phyloP scores from a whole-genome alignment of 257 asterid species.

The Plectranthus barbatus region DNA sequence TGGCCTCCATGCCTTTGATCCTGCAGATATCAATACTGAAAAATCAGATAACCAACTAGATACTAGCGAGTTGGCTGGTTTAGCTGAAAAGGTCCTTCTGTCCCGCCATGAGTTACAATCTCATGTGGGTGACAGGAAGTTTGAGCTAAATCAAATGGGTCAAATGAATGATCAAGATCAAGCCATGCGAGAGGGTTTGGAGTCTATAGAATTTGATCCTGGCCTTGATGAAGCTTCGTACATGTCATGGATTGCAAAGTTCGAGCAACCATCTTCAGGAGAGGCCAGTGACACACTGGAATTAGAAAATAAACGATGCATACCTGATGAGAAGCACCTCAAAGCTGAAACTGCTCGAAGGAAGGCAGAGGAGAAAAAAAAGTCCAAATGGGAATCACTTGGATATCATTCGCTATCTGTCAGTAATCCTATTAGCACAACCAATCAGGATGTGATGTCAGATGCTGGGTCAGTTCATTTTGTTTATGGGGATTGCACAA shows the following conservation, averaged over 20 bases:
- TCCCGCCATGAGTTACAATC: conserved; percentile 41
- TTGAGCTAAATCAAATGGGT: conserved; percentile 53
- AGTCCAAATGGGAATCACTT: conserved; percentile 72
- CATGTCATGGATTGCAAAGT: conserved; percentile 75
- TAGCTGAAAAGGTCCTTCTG: conserved; percentile 55
- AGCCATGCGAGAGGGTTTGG: conserved; percentile 30
- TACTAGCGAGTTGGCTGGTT: conserved; percentile 31
- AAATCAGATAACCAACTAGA: conserved; percentile 38
- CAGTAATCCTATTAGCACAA: conserved; percentile 37
- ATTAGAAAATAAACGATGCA: conserved; percentile 34
- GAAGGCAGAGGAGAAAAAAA: conserved; percentile 69
- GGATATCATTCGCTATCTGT: conserved; percentile 75
- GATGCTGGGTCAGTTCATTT: conserved; percentile 66
- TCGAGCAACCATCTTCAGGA: conserved; percentile 48
- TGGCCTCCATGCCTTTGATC: conserved; percentile 76
- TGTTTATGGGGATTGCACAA: conserved; percentile 95
- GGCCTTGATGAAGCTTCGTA: conserved; percentile 79
- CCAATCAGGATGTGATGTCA: conserved; percentile 40
- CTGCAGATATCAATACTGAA: conserved; percentile 36
- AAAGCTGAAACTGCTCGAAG: conserved; percentile 64
- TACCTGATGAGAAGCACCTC: conserved; percentile 44
- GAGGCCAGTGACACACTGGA: conserved; percentile 28
- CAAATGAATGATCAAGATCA: conserved; percentile 28
- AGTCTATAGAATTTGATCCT: conserved; percentile 40
- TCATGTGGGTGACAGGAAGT: conserved; percentile 39